phyloP scores from a whole-genome alignment of 2,329 filamentous ascomycete species.

The Nigrograna mackinnonii region DNA sequence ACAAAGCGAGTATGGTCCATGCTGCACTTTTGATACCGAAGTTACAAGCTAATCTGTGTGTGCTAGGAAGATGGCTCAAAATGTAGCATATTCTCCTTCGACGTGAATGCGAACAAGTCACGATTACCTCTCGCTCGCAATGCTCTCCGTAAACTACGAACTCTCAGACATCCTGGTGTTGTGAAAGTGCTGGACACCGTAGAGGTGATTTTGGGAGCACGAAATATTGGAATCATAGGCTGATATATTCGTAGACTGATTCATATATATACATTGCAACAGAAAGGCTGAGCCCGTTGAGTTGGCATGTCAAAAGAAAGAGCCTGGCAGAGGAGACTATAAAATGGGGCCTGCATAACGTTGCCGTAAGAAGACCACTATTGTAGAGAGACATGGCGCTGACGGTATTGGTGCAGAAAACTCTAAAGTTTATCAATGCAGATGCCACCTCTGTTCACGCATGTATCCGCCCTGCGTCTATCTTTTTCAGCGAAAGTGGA shows the following conservation, averaged over 20 bases:
- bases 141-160: slow-evolving; percentile 90
- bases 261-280: slow-evolving; percentile 95
- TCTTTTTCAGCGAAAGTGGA: slow-evolving; percentile 93
- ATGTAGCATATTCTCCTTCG: slow-evolving; percentile 97
- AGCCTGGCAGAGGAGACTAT: slow-evolving; percentile 88
- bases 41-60: slow-evolving; percentile 20
- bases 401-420: slow-evolving; percentile 61
- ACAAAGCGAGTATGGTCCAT: slow-evolving; percentile 73
- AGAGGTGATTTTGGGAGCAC: slow-evolving; percentile 62
- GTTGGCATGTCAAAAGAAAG: slow-evolving; percentile 88
- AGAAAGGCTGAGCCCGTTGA: slow-evolving; percentile 82
- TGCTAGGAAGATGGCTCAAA: slow-evolving; percentile 85
- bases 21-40: slow-evolving; percentile 8
- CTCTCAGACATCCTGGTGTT: slow-evolving; percentile 89
- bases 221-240: slow-evolving; percentile 4
- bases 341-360: slow-evolving; percentile 91
- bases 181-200: slow-evolving; percentile 93
- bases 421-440: slow-evolving; percentile 92
- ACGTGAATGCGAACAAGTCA: slow-evolving; percentile 78
- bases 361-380: slow-evolving; percentile 64
- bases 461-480: slow-evolving; percentile 78
- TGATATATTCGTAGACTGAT: slow-evolving; percentile 68
- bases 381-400: not conserved
- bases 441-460: slow-evolving; percentile 93
- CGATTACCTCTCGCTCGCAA: slow-evolving; percentile 88